Percentiles rank a stretch among this genome's conserved stretches.
These are phyloP conservation scores for Penicillium olsonii DNA, from an alignment of 2,329 filamentous ascomycete genomes.

Conservation along the genomic window DNA sequence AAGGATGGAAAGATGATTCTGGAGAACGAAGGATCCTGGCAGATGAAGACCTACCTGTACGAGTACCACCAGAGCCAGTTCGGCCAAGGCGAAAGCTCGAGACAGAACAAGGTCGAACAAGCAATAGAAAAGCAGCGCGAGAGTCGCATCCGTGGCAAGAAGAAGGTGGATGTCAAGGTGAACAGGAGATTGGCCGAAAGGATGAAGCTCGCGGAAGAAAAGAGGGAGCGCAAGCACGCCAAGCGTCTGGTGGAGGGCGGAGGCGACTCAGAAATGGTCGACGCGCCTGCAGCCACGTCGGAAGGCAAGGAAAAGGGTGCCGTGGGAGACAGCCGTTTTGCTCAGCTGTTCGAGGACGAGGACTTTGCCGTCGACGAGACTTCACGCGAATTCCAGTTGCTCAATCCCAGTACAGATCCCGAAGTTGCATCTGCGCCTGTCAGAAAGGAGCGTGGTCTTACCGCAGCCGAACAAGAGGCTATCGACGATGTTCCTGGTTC, in stretches of 20 bases:
- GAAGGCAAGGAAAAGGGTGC: slow-evolving; percentile 58
- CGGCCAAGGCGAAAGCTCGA: slow-evolving; percentile 41
- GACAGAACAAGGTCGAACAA: slow-evolving; percentile 82
- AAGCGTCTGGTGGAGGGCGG: slow-evolving; percentile 55
- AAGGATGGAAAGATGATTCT: slow-evolving; percentile 56
- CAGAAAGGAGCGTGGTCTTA: slow-evolving; percentile 54
- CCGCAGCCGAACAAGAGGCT: slow-evolving; percentile 64
- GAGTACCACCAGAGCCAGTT: slow-evolving; percentile 50
- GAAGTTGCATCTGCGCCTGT: slow-evolving; percentile 20
- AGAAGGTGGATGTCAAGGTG: slow-evolving; percentile 88
- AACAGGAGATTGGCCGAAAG: slow-evolving; percentile 70
- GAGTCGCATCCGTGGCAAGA: slow-evolving; percentile 87
- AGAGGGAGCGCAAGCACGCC: slow-evolving; percentile 49
- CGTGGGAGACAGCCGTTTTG: slow-evolving; percentile 84
- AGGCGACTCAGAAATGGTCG: slow-evolving; percentile 52
- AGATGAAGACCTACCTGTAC: slow-evolving; percentile 91
- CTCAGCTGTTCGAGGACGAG: slow-evolving; percentile 84
- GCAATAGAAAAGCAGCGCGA: slow-evolving; percentile 98
- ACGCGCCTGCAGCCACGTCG: slow-evolving; percentile 24
- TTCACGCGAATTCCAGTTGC: slow-evolving; percentile 79
- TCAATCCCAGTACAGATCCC: slow-evolving; percentile 79
- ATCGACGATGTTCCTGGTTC: slow-evolving; percentile 53
- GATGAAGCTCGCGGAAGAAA: slow-evolving; percentile 62
- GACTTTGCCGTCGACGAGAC: slow-evolving; percentile 91
- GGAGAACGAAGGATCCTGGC: slow-evolving; percentile 61